Evolutionary conservation across 2,329 filamentous ascomycete species (phyloP).

Genomic region (Onygena corvina): DNA sequence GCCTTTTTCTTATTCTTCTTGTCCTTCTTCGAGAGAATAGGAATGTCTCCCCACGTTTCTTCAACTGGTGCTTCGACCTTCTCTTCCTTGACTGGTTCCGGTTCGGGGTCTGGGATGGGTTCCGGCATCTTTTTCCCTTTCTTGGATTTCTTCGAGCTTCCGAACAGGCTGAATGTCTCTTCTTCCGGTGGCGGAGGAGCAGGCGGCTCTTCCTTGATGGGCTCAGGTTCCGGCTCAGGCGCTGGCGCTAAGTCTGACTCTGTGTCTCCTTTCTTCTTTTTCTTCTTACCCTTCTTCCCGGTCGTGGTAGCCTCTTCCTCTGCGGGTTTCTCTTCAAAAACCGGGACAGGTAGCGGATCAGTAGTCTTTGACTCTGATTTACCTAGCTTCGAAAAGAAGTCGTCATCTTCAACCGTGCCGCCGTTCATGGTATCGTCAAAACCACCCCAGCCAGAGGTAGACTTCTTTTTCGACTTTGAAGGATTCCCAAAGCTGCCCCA

Average conservation of each 20-base stretch:
- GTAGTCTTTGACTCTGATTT: constrained; percentile 42
- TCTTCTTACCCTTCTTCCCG: background rate
- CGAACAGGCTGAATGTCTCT: background rate
- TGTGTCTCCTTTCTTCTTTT: constrained; percentile 17
- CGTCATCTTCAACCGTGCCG: constrained; percentile 25
- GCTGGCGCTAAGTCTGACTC: background rate
- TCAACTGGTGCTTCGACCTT: constrained; percentile 18
- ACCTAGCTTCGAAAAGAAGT: constrained; percentile 25
- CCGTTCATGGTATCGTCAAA: background rate
- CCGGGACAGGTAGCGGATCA: constrained; percentile 23
- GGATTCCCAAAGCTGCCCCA: constrained; percentile 31
- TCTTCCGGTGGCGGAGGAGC: background rate
- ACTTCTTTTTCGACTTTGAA: constrained; percentile 40
- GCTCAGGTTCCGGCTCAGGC: constrained; percentile 5
- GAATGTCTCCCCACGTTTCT: constrained; percentile 19
- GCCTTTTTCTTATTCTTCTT: constrained; percentile 31
- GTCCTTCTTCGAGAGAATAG: constrained; percentile 24
- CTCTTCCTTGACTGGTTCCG: background rate
- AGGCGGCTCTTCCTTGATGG: constrained; percentile 6
- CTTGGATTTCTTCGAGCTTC: constrained; percentile 9
- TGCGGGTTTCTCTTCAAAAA: constrained; percentile 28
- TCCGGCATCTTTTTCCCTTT: constrained; percentile 10
- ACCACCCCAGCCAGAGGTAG: background rate
- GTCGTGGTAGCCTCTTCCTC: constrained; percentile 12
- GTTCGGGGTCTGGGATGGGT: background rate